A percentile compares a stretch with the other conserved stretches of the same genome.
phyloP scores from a whole-genome alignment of 352 stramenopile species.

The Pythium insidiosum region DNA sequence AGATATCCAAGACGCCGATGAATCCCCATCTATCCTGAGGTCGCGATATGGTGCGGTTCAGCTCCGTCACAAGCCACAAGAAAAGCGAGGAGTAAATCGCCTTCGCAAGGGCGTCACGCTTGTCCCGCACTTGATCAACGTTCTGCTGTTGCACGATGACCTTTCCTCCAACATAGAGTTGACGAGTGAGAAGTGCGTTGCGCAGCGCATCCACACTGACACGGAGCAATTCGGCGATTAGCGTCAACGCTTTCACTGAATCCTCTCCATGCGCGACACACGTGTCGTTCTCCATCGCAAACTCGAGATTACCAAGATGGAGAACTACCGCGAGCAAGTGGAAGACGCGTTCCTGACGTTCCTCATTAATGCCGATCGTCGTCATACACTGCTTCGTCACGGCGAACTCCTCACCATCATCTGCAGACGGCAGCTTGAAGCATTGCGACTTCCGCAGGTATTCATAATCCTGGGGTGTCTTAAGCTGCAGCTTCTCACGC shows the following conservation, averaged over 20 bases:
- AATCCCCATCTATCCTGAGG: constrained; percentile 83
- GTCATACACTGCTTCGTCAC: constrained; percentile 81
- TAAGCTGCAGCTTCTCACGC: constrained; percentile 57
- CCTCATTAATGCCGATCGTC: constrained; percentile 82
- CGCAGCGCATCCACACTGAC: constrained; percentile 69
- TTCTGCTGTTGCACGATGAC: constrained; percentile 88
- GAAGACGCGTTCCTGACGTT: constrained; percentile 79
- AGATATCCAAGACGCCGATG: constrained; percentile 97
- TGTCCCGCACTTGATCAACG: constrained; percentile 81
- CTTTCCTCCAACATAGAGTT: constrained; percentile 85
- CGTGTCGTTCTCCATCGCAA: constrained; percentile 75
- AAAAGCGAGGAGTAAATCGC: constrained; percentile 91
- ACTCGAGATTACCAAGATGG: constrained; percentile 84
- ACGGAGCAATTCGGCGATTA: constrained; percentile 68
- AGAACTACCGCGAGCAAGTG: constrained; percentile 80
- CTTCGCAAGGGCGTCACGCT: constrained; percentile 88
- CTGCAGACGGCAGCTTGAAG: constrained; percentile 67
- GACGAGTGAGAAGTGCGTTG: constrained; percentile 69
- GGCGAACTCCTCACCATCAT: constrained; percentile 80
- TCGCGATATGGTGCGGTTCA: constrained; percentile 87
- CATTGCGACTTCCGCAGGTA: constrained; percentile 86
- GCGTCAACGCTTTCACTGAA: constrained; percentile 32
- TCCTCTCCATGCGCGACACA: constrained; percentile 50
- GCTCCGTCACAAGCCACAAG: constrained; percentile 83
- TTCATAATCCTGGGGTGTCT: constrained; percentile 75